Conservation (phyloP, 2,329 filamentous ascomycete species). For the Cladophialophora immunda region DNA sequence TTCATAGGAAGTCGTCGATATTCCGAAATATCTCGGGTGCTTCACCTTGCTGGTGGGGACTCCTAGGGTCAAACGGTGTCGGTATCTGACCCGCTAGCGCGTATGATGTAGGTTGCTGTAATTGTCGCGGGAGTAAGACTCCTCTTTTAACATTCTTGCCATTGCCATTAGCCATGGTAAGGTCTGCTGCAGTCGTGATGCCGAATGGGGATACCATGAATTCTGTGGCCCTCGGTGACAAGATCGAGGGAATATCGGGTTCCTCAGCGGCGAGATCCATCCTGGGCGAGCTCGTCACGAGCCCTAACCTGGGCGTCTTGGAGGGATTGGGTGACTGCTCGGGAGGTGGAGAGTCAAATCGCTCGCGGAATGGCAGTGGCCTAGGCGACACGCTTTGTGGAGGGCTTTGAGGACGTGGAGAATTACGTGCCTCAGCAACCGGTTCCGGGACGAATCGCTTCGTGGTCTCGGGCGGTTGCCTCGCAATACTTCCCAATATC, state of each 20-base stretch:
- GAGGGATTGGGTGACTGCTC: constrained; percentile 35
- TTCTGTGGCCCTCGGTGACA: constrained; percentile 56
- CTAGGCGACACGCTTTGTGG: constrained; percentile 35
- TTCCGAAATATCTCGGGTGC: constrained; percentile 39
- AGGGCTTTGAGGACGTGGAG: constrained; percentile 6
- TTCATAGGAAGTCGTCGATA: constrained; percentile 42
- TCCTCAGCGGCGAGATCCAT: constrained; percentile 52
- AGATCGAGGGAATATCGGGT: constrained; percentile 49
- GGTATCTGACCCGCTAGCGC: constrained; percentile 16
- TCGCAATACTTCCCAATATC: constrained; percentile 25
- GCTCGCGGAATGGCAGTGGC: constrained; percentile 42
- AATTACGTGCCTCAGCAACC: constrained; percentile 10
- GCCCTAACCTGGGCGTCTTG: constrained; percentile 41
- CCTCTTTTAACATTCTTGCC: constrained; percentile 16
- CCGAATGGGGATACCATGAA: constrained; percentile 53
- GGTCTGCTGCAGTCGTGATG: constrained; percentile 47
- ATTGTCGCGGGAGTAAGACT: constrained; percentile 25
- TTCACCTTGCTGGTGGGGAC: constrained; percentile 41
- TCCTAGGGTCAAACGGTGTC: constrained; percentile 38
- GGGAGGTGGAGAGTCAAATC: constrained; percentile 28
- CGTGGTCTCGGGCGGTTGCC: constrained; percentile 9
- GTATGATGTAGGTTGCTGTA: constrained; percentile 10
- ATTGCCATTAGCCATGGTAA: constrained; percentile 33
- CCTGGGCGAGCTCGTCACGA: constrained; percentile 41
- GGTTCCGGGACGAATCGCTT: constrained; percentile 7